Percentiles rank a stretch among this genome's conserved stretches.
Evolutionary conservation across 805 yeast genomes (phyloP).

Genomic region (Starmerella stellata): DNA sequence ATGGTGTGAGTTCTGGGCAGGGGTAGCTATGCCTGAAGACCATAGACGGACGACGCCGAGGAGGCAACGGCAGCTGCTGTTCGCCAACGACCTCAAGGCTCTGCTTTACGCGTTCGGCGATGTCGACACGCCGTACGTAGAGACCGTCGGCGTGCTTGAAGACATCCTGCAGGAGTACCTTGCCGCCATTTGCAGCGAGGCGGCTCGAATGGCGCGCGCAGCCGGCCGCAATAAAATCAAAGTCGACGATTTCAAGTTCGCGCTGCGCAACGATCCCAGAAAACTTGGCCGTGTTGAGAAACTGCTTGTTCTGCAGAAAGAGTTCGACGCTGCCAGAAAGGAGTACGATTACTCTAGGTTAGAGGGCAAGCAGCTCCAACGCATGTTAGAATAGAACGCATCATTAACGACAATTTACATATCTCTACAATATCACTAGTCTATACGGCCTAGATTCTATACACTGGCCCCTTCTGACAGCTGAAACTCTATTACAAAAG

Average conservation of each 20-base stretch:
- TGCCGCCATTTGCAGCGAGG: conserved; percentile 41
- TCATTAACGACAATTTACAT: too few relatives aligned
- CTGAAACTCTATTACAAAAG: too few relatives aligned
- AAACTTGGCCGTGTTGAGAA: conserved; percentile 57
- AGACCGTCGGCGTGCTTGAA: conserved; percentile 47
- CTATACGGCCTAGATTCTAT: too few relatives aligned
- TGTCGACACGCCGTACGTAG: conserved; percentile 45
- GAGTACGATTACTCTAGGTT: conserved; percentile 37
- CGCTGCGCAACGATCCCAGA: conserved; percentile 43
- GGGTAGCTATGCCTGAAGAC: neutral
- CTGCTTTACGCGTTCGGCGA: conserved; percentile 59
- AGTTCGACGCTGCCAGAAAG: conserved; percentile 47
- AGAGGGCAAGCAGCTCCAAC: conserved; percentile 30
- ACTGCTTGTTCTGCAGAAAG: conserved; percentile 39
- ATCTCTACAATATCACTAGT: too few relatives aligned
- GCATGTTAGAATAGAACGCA: conserved; percentile 18
- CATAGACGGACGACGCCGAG: conserved; percentile 1
- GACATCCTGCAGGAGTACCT: conserved; percentile 49
- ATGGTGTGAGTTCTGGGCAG: too few relatives aligned
- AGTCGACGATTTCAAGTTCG: conserved; percentile 57
- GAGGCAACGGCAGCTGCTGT: conserved; percentile 19
- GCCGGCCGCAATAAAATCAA: conserved; percentile 43
- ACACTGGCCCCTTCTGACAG: too few relatives aligned
- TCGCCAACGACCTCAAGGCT: conserved; percentile 32
- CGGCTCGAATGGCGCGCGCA: conserved; percentile 33